Evolutionary conservation across 495 filamentous ascomycete species (phyloP), one percentile per base, ranked within the genome.

Genomic region (Xylaria intraflava): DNA sequence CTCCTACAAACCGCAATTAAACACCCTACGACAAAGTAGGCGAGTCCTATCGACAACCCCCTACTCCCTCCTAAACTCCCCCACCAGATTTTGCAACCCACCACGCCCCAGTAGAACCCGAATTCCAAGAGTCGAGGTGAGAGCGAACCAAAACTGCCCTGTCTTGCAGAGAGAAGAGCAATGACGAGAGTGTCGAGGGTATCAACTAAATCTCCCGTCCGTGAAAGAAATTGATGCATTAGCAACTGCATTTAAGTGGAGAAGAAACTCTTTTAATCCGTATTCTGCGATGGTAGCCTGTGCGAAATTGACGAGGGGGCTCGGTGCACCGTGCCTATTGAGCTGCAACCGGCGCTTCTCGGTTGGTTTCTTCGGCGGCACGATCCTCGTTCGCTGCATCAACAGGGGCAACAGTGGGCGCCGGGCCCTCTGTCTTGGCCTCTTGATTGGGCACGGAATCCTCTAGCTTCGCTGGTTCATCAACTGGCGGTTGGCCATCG

Each of bases 121-220:
- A 46, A 36, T 45, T 36, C 30, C 35, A 36, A 27, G 22, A 12
- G 41, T 33, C 5, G 29, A 45, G 44, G 38, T 12, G 20, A 22
- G 50, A 36, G 50, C 29, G 29, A 8, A 22, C 38, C 20, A 6
- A 20, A 1, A n/a, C 44, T 24, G 2, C 29, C 11, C 14, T 14
- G 29, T 27, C 29, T 41, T 26, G 12, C 41, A 17, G 17, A 52
- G 50, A 45, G 50, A 45, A 52, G 20, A 27, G 27, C 33, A 31
- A 20, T 33, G 30, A 45, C 50, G 50, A 52, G 50, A 52, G 30
- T 19, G 29, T 36, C 39, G 23, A 9, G 50, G 50, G 50, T 52
- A 52, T 52, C 50, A 52, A 43, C 43, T 43, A 51, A 51, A 35
- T 44, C 19, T 51, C 49, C 44, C 49, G 49, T 29, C 49, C 14